Evolutionary conservation across 192 early-diverging fungal species (phyloP), one percentile per base, ranked within the genome.

Genomic region (Backusella parvicylindrica): DNA sequence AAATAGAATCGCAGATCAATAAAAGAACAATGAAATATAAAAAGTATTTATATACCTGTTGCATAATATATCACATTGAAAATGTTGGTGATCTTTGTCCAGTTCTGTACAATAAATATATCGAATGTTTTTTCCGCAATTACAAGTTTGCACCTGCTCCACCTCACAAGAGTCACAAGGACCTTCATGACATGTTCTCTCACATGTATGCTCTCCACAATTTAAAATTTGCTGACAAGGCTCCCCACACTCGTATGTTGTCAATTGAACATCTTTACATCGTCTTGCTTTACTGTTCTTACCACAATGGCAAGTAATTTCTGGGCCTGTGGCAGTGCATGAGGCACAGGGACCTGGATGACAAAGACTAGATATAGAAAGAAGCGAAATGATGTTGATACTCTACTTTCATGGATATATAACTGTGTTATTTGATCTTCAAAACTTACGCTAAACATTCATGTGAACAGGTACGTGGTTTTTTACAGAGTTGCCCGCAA

Each of bases 341-440:
- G 95, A 94, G 49, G 94, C 91, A 71, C 96, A 97, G 9, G 97
- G 97, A 2, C 97, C 96, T 11, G 97, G 96, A 85, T 97, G 97
- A 76, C 97, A 97, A 33, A 88, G 91, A 5, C 88, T 88, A 53
- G 6, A 13, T 28, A 26, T 37, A 23, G n/a, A 8, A 41, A 16
- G n/a, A n/a, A n/a, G n/a, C n/a, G n/a, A n/a, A n/a, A n/a, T n/a
- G n/a, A n/a, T n/a, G n/a, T n/a, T n/a, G n/a, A n/a, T n/a, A n/a
- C n/a, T n/a, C n/a, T n/a, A n/a, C n/a, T n/a, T n/a, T n/a, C n/a
- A n/a, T n/a, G n/a, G n/a, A n/a, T n/a, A n/a, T n/a, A n/a, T n/a
- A n/a, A n/a, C n/a, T n/a, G n/a, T n/a, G n/a, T n/a, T n/a, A n/a
- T n/a, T n/a, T 70, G 30, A 72, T 28, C 21, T 18, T 3, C n/a